Evolutionary conservation across 768 basidiomycete genomes (phyloP).

Genomic region (Mycena floridula): DNA sequence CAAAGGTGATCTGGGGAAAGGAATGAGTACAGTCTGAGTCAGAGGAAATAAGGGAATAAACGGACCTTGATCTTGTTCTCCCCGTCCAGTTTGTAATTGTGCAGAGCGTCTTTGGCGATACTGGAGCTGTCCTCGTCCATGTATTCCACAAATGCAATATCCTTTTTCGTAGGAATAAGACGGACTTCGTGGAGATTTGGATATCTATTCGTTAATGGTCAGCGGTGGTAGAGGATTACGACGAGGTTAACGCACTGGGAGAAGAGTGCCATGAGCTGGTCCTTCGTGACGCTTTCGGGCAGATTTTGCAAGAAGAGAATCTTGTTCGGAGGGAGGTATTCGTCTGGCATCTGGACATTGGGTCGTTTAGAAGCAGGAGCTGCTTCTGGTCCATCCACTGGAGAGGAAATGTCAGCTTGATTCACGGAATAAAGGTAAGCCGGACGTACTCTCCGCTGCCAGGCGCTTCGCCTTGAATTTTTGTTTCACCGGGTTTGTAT

Average conservation of each 20-base stretch:
- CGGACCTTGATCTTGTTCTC: constrained; percentile 97
- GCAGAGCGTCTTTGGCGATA: constrained; percentile 90
- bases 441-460: constrained; percentile 68
- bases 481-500: constrained; percentile 84
- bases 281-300: constrained; percentile 88
- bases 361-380: constrained; percentile 69
- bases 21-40: constrained; percentile 2
- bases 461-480: constrained; percentile 79
- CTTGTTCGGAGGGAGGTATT: constrained; percentile 98
- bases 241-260: constrained; percentile 63
- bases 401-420: constrained; percentile 6
- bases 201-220: constrained; percentile 47
- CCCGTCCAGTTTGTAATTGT: constrained; percentile 96
- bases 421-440: constrained; percentile 2
- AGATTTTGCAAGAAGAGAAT: constrained; percentile 98
- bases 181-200: constrained; percentile 96
- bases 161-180: constrained; percentile 94
- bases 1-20: constrained; percentile 57
- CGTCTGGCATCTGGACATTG: constrained; percentile 97
- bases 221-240: constrained; percentile 1
- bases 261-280: constrained; percentile 86
- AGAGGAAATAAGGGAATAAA: background rate
- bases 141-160: constrained; percentile 98
- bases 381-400: constrained; percentile 67
- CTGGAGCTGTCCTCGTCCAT: constrained; percentile 88